phyloP scores from a whole-genome alignment of 2,329 filamentous ascomycete genomes.

The Fusarium tupiense region DNA sequence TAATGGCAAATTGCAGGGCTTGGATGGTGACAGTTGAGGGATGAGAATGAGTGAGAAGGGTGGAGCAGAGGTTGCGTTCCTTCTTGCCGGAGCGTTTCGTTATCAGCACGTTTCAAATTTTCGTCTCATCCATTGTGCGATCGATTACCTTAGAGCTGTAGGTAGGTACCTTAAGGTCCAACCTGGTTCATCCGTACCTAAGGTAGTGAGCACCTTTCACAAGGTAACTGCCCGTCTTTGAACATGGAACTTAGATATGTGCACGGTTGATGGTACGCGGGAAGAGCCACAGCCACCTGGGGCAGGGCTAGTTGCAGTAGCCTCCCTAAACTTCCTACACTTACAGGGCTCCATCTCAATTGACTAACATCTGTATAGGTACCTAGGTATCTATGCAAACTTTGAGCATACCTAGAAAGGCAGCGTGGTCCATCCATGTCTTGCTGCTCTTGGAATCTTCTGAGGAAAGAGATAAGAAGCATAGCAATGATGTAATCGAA shows the following conservation, averaged over 20 bases:
- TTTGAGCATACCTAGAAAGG: not conserved
- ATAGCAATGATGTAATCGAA: not conserved
- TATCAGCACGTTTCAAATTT: not conserved
- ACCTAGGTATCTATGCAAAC: not conserved
- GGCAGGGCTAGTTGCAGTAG: not conserved
- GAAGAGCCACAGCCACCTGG: slow-evolving; percentile 6
- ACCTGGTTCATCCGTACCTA: not conserved
- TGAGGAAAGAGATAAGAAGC: not conserved
- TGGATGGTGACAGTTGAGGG: not conserved
- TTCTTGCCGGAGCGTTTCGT: not conserved
- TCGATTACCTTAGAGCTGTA: not conserved
- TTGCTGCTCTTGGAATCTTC: not conserved
- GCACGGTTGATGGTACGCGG: not conserved
- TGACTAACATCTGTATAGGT: not conserved
- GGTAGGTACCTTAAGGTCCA: not conserved
- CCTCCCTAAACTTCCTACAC: not conserved
- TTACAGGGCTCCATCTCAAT: not conserved
- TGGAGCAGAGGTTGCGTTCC: not conserved
- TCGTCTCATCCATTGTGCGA: not conserved
- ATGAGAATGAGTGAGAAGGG: not conserved
- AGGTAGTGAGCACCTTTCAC: not conserved
- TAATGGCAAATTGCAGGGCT: not conserved
- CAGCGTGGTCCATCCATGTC: not conserved
- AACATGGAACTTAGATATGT: not conserved
- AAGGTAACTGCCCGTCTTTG: not conserved